Evolutionary conservation across 768 basidiomycete genomes (phyloP).

Genomic region (Clathrus columnatus): DNA sequence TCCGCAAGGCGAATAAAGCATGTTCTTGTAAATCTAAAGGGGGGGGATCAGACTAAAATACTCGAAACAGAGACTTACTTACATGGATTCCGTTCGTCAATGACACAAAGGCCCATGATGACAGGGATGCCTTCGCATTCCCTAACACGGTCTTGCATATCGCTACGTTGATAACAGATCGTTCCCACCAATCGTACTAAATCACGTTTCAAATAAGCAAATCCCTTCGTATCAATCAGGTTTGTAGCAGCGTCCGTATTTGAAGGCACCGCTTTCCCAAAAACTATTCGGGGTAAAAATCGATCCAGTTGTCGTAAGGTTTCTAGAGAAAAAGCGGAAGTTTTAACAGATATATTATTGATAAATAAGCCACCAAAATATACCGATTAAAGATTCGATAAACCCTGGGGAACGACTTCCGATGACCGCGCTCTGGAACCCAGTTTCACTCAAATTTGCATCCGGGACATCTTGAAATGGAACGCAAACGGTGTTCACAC

Average conservation of each 20-base stretch:
- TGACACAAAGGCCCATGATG: constrained; percentile 80
- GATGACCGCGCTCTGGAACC: not conserved
- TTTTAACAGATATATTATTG: not conserved
- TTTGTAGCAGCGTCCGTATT: not conserved
- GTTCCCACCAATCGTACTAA: constrained; percentile 83
- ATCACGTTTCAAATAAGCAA: constrained; percentile 81
- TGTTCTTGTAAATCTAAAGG: constrained; percentile 79
- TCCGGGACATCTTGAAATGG: constrained; percentile 32
- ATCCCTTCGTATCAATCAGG: constrained; percentile 42
- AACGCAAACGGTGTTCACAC: constrained; percentile 56
- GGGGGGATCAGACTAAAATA: not conserved
- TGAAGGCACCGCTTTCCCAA: constrained; percentile 48
- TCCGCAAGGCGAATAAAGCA: constrained; percentile 76
- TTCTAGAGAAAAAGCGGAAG: constrained; percentile 33
- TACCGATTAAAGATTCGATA: constrained; percentile 52
- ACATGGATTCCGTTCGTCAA: constrained; percentile 93
- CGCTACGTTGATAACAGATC: constrained; percentile 52
- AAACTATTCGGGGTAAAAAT: constrained; percentile 81
- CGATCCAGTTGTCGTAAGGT: constrained; percentile 63
- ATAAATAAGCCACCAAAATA: constrained; percentile 16
- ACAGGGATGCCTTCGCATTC: constrained; percentile 66
- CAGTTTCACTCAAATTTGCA: constrained; percentile 12
- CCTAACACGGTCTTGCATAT: constrained; percentile 68
- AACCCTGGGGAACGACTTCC: constrained; percentile 34
- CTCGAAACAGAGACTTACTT: constrained; percentile 27